Evolutionary conservation across 257 asterid species (phyloP).

Genomic region (Solanum pennellii): DNA sequence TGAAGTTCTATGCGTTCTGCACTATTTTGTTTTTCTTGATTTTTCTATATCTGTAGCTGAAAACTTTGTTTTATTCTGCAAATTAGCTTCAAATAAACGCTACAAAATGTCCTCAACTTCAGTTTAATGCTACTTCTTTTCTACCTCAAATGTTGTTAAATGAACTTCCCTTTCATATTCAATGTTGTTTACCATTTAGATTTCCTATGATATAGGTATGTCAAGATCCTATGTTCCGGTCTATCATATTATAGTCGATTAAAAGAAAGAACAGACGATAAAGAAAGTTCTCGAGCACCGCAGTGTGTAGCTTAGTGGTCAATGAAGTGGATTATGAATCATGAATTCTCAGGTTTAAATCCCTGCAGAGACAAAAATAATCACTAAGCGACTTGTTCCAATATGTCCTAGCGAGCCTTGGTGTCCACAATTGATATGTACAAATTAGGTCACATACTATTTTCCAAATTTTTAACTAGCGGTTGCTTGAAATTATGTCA

Average conservation of each 20-base stretch:
- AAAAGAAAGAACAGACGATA: not conserved
- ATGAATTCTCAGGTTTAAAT: not conserved
- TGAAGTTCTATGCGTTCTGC: not conserved
- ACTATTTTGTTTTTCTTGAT: not conserved
- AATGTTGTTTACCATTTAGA: not conserved
- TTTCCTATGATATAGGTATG: not conserved
- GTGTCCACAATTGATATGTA: not conserved
- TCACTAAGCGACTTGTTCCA: not conserved
- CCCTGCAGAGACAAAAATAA: not conserved
- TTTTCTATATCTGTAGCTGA: not conserved
- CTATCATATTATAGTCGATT: not conserved
- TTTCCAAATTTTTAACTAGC: not conserved
- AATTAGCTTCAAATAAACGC: not conserved
- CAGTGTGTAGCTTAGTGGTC: not conserved
- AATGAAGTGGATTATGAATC: not conserved
- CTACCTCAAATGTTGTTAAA: not conserved
- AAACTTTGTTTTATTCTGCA: not conserved
- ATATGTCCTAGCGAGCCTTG: not conserved
- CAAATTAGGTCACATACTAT: not conserved
- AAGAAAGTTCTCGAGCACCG: not conserved
- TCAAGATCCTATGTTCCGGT: not conserved
- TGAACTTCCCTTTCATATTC: not conserved
- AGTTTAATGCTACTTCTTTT: not conserved
- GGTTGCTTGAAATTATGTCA: not conserved
- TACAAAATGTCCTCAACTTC: not conserved